Conservation (phyloP, 208 protist genomes). For the Acanthamoeba castellanii region DNA sequence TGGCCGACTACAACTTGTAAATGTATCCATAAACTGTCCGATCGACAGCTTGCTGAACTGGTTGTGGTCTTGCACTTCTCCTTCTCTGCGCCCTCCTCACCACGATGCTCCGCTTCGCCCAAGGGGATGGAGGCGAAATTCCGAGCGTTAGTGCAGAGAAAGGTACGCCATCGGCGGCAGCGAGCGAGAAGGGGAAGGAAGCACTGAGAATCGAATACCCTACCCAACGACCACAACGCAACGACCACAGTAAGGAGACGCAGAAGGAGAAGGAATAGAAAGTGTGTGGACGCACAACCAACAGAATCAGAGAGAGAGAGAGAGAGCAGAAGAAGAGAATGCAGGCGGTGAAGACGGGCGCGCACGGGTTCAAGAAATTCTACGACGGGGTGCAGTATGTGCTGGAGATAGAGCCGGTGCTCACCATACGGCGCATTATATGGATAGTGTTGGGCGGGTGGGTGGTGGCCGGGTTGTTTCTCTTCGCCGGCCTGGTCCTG, state of each 20-base stretch:
- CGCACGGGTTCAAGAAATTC: conserved; percentile 12
- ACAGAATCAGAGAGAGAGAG: not conserved
- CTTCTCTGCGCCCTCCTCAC: no score
- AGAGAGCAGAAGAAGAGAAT: not conserved
- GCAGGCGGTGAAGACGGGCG: not conserved
- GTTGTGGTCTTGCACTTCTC: no score
- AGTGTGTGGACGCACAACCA: no score
- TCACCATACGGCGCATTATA: conserved; percentile 45
- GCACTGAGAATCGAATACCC: not conserved
- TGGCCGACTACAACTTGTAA: no score
- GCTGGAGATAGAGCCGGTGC: conserved; percentile 51
- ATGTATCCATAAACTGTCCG: no score
- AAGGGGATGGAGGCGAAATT: not conserved
- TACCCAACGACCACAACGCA: not conserved
- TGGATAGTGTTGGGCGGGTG: conserved; percentile 30
- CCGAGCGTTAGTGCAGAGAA: no score
- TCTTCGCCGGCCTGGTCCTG: conserved; percentile 16
- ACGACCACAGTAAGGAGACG: not conserved
- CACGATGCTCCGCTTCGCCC: no score
- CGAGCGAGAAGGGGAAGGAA: not conserved
- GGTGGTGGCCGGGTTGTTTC: not conserved
- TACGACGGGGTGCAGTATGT: conserved; percentile 13
- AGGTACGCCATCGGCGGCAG: not conserved
- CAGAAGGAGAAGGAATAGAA: not conserved
- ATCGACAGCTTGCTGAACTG: no score